Evolutionary conservation across 805 yeast species (phyloP).

Genomic region (Nakazawaea sp.): DNA sequence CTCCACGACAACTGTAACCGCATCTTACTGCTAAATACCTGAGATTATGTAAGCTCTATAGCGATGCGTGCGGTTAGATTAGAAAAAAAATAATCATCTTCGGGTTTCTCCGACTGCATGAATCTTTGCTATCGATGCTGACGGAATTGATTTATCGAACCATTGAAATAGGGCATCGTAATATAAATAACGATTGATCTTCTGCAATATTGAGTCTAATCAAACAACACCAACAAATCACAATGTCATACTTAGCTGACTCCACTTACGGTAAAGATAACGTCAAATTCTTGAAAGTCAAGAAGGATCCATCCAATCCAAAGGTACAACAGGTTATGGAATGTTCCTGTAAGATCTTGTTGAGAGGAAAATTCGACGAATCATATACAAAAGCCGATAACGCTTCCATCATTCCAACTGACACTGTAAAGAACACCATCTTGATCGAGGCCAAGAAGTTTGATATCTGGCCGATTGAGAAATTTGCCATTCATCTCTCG

Average conservation of each 20-base stretch:
- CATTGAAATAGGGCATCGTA: too few relatives aligned
- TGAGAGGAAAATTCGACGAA: constrained; percentile 71
- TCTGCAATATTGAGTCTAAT: not conserved
- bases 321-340: constrained; percentile 76
- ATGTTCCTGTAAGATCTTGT: constrained; percentile 69
- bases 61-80: too few relatives aligned
- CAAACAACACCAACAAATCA: not conserved
- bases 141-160: too few relatives aligned
- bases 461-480: constrained; percentile 87
- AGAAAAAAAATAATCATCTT: too few relatives aligned
- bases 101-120: too few relatives aligned
- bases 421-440: constrained; percentile 86
- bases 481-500: constrained; percentile 80
- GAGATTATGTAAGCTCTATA: too few relatives aligned
- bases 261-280: constrained; percentile 89
- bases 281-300: constrained; percentile 87
- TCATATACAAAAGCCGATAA: constrained; percentile 89
- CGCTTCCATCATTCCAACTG: constrained; percentile 86
- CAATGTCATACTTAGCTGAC: constrained; percentile 19
- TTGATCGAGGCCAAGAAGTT: constrained; percentile 74
- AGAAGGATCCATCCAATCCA: constrained; percentile 68
- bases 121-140: too few relatives aligned
- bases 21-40: too few relatives aligned
- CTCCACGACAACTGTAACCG: too few relatives aligned
- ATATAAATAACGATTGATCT: too few relatives aligned